Evolutionary conservation across 1,284 basidiomycete genomes (phyloP).

Genomic region (Uromyces viciae-fabae): DNA sequence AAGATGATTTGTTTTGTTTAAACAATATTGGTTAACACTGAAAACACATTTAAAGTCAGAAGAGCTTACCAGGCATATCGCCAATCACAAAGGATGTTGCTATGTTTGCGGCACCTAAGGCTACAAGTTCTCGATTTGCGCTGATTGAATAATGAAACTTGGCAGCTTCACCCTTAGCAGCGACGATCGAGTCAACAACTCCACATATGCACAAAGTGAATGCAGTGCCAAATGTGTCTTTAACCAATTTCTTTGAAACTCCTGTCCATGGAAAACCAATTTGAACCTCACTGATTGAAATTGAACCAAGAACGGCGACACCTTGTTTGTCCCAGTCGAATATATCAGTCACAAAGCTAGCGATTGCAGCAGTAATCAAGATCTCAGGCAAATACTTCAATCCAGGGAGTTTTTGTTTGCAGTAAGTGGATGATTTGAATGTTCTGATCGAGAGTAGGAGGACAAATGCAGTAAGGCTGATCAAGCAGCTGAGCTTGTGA

Average conservation of each 20-base stretch:
- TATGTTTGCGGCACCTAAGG: slow-evolving; percentile 59
- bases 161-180: slow-evolving; percentile 78
- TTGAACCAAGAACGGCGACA: slow-evolving; percentile 70
- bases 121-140: slow-evolving; percentile 85
- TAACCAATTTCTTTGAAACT: slow-evolving; percentile 15
- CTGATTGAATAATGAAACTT: slow-evolving; percentile 80
- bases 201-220: slow-evolving; percentile 42
- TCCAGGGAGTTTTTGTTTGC: slow-evolving; percentile 68
- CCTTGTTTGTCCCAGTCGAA: slow-evolving; percentile 73
- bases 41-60: neutral
- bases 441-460: slow-evolving; percentile 64
- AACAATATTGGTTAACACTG: neutral
- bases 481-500: slow-evolving; percentile 66
- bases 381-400: slow-evolving; percentile 80
- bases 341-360: slow-evolving; percentile 63
- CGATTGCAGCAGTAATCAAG: slow-evolving; percentile 70
- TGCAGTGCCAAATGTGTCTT: slow-evolving; percentile 41
- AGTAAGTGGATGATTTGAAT: slow-evolving; percentile 61
- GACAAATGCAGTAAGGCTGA: slow-evolving; percentile 65
- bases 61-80: slow-evolving; percentile 22
- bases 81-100: slow-evolving; percentile 27
- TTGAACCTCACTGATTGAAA: slow-evolving; percentile 24
- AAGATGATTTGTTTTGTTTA: neutral
- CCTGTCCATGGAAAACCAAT: slow-evolving; percentile 41
- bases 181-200: slow-evolving; percentile 70